Conservation (phyloP, 169 alveolate species). For the Plasmodium vivax region DNA sequence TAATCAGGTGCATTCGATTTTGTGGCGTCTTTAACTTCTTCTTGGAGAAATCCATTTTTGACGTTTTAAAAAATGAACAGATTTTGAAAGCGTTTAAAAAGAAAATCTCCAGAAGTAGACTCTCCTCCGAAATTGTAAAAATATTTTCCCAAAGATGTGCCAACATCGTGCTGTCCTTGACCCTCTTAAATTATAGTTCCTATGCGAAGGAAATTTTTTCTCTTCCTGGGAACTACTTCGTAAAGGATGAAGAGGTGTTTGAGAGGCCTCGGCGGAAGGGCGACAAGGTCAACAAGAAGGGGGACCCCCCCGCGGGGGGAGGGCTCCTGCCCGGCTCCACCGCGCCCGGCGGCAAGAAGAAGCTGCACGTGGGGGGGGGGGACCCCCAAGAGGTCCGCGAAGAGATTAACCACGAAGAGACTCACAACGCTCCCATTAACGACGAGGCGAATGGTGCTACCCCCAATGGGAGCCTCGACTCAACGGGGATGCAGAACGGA, state of each 20-base stretch:
- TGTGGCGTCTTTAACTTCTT: slow-evolving; percentile 91
- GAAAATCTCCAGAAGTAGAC: slow-evolving; percentile 73
- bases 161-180: slow-evolving; percentile 36
- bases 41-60: slow-evolving; percentile 85
- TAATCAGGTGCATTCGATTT: slow-evolving; percentile 97
- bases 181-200: slow-evolving; percentile 61
- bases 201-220: slow-evolving; percentile 45
- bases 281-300: slow-evolving; percentile 5
- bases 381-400: neutral
- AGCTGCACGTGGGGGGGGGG: neutral
- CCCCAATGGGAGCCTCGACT: neutral
- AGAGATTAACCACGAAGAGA: neutral
- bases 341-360: neutral
- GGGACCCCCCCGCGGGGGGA: neutral
- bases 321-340: neutral
- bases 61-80: slow-evolving; percentile 73
- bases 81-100: slow-evolving; percentile 44
- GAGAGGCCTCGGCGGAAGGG: slow-evolving; percentile 8
- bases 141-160: slow-evolving; percentile 44
- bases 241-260: slow-evolving; percentile 28
- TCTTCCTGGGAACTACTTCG: slow-evolving; percentile 11
- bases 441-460: neutral
- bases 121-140: slow-evolving; percentile 51
- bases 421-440: neutral
- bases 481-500: neutral